phyloP scores from a whole-genome alignment of 2,329 filamentous ascomycete species.

The Amauroascus verrucosus region DNA sequence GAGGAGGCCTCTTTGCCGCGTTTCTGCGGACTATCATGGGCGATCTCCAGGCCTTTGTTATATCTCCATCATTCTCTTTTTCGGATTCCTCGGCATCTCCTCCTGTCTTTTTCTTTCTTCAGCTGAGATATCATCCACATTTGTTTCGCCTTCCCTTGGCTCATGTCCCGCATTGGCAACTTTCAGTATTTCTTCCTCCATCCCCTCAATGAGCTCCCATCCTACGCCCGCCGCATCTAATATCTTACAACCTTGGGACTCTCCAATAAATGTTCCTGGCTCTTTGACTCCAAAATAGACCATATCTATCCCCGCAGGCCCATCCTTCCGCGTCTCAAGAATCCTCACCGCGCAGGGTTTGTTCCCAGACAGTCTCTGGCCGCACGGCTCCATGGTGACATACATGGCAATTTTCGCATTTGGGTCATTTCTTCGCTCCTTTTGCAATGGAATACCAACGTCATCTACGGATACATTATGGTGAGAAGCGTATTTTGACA shows the following conservation, averaged over 20 bases:
- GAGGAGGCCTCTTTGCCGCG: too few species aligned
- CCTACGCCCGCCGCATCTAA: conserved; percentile 63
- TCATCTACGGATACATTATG: conserved; percentile 29
- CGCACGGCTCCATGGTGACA: conserved; percentile 67
- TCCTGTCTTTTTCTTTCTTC: conserved; percentile 33
- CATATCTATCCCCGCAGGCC: conserved; percentile 48
- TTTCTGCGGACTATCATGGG: too few species aligned
- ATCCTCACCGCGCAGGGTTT: conserved; percentile 62
- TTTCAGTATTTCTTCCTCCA: conserved; percentile 69
- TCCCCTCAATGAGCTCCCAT: conserved; percentile 60
- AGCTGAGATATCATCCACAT: conserved; percentile 30
- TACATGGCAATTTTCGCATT: conserved; percentile 56
- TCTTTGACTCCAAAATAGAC: conserved; percentile 85
- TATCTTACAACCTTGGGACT: conserved; percentile 63
- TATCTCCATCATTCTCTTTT: conserved; percentile 40
- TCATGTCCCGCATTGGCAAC: conserved; percentile 76
- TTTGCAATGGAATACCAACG: conserved; percentile 30
- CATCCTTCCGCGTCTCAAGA: conserved; percentile 37
- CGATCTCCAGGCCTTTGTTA: too few species aligned
- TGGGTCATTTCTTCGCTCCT: conserved; percentile 17
- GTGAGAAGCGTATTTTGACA: conserved; percentile 52
- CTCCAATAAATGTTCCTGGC: conserved; percentile 77
- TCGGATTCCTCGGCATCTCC: conserved; percentile 33
- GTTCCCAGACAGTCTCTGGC: conserved; percentile 39
- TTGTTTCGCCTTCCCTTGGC: conserved; percentile 24